Evolutionary conservation across 768 basidiomycete species (phyloP).

Genomic region (Cystofilobasidium bisporidii): DNA sequence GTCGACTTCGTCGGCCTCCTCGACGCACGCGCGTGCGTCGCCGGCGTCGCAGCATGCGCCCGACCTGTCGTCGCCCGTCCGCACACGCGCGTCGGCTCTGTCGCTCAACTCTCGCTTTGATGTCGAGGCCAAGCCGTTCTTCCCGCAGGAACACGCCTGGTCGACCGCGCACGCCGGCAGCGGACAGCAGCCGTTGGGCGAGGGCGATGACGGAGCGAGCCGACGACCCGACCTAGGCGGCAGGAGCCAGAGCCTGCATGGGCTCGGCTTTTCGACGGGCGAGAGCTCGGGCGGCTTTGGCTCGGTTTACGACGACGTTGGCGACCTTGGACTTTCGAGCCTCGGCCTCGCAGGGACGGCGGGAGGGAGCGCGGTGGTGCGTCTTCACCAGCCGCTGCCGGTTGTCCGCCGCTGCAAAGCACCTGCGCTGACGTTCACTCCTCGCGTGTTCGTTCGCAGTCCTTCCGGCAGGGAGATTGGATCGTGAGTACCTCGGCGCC

Average conservation of each 20-base stretch:
- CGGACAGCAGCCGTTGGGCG: too few species aligned
- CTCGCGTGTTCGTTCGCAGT: constrained; percentile 45
- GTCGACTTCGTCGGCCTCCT: background rate
- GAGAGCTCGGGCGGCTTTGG: background rate
- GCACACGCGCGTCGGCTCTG: background rate
- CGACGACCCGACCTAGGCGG: too few species aligned
- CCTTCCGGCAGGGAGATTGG: constrained; percentile 20
- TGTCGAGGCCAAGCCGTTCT: background rate
- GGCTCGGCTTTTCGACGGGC: background rate
- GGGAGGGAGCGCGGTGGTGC: background rate
- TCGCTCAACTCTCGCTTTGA: too few species aligned
- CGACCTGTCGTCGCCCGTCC: background rate
- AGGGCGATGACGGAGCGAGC: too few species aligned
- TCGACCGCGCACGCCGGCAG: too few species aligned
- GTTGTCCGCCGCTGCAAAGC: background rate
- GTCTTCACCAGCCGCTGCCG: too few species aligned
- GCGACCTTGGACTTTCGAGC: background rate
- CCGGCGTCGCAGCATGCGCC: background rate
- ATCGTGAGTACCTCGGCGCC: constrained; percentile 11
- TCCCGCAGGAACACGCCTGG: background rate
- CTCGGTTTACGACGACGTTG: background rate
- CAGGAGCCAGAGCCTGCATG: too few species aligned
- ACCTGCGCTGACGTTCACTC: background rate
- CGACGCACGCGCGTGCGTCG: background rate
- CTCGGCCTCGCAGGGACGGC: background rate